phyloP scores from a whole-genome alignment of 164 flowering plant genomes.

The Nymphaea colorata region DNA sequence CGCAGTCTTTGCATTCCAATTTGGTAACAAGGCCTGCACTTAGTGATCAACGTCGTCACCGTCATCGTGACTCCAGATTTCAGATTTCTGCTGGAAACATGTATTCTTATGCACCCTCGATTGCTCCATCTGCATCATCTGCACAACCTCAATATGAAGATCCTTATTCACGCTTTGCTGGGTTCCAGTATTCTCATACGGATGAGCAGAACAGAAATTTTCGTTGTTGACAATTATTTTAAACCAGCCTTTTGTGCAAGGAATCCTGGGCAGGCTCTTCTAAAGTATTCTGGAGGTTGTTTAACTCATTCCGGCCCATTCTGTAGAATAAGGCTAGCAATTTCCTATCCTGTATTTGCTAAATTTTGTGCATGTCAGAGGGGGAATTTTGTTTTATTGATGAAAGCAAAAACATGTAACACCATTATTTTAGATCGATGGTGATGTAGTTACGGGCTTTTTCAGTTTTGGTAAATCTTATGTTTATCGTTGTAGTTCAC shows the following conservation, averaged over 20 bases:
- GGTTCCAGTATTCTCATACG: background rate
- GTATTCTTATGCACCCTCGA: background rate
- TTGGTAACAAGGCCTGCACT: background rate
- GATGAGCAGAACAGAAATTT: background rate
- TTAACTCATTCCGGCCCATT: too few species aligned
- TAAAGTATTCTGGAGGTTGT: too few species aligned
- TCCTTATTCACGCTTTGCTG: background rate
- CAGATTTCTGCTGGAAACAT: background rate
- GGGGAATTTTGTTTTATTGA: too few species aligned
- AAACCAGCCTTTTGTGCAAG: background rate
- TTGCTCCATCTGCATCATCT: background rate
- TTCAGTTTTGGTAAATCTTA: too few species aligned
- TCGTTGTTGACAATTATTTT: background rate
- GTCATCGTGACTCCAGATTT: background rate
- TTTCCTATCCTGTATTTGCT: too few species aligned
- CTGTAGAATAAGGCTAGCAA: too few species aligned
- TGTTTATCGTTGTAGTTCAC: too few species aligned
- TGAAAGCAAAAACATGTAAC: too few species aligned
- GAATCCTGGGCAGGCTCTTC: background rate
- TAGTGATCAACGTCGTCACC: background rate
- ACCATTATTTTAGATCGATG: too few species aligned
- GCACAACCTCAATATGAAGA: background rate
- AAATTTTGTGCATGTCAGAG: too few species aligned
- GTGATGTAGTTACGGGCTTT: too few species aligned
- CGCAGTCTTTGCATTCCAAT: background rate